These are phyloP conservation scores for Incumbomyces delicatus DNA, from an alignment of 2,329 filamentous ascomycete species.

Conservation along the genomic window DNA sequence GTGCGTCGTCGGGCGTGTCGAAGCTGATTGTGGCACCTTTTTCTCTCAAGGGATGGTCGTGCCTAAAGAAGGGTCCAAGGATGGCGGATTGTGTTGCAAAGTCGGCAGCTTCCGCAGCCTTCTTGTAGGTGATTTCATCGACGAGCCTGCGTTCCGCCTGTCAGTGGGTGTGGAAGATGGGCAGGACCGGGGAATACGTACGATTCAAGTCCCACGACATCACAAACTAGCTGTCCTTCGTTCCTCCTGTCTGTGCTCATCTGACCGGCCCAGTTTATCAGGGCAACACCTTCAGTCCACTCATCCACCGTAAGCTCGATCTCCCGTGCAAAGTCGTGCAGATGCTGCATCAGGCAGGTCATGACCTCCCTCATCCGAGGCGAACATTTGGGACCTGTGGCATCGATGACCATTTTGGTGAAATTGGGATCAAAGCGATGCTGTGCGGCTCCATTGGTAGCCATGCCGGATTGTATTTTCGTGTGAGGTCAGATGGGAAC, in stretches of 20 bases:
- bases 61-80: conserved; percentile 75
- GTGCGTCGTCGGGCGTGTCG: conserved; percentile 39
- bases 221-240: conserved; percentile 52
- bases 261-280: conserved; percentile 53
- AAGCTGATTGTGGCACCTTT: conserved; percentile 59
- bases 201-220: conserved; percentile 50
- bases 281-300: conserved; percentile 46
- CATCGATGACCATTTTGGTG: conserved; percentile 63
- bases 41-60: conserved; percentile 58
- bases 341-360: conserved; percentile 42
- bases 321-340: conserved; percentile 52
- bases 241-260: conserved; percentile 55
- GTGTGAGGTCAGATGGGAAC: too few relatives aligned
- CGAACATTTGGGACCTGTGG: conserved; percentile 61
- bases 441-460: conserved; percentile 6
- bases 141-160: conserved; percentile 42
- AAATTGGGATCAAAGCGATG: conserved; percentile 36
- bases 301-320: conserved; percentile 50
- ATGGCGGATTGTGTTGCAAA: conserved; percentile 65
- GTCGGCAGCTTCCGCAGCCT: conserved; percentile 43
- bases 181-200: conserved; percentile 24
- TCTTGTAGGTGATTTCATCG: conserved; percentile 69
- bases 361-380: conserved; percentile 57
- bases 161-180: neutral
- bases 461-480: conserved; percentile 4